Conservation (phyloP, 1,284 basidiomycete genomes). For the Phellopilus nigrolimitatus region DNA sequence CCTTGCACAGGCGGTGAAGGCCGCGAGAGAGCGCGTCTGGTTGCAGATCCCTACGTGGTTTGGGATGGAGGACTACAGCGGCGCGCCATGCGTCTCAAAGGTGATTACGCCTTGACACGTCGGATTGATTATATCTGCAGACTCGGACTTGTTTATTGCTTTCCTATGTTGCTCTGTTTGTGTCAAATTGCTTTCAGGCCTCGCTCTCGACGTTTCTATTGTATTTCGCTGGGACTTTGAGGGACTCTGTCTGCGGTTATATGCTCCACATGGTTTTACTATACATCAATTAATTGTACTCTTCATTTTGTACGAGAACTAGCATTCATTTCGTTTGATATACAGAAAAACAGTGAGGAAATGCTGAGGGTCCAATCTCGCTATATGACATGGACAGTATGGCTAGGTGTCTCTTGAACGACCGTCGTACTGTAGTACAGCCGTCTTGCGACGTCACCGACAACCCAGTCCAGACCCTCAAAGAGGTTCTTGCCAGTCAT, state of each 20-base stretch:
- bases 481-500: slow-evolving; percentile 84
- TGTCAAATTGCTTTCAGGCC: not conserved
- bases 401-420: slow-evolving; percentile 5
- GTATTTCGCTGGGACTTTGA: not conserved
- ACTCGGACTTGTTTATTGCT: not conserved
- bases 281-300: slow-evolving; percentile 1
- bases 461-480: slow-evolving; percentile 91
- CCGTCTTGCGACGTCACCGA: slow-evolving; percentile 81
- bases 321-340: no score
- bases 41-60: slow-evolving; percentile 61
- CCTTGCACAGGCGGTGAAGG: slow-evolving; percentile 45
- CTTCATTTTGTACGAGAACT: no score
- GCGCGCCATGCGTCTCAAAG: not conserved
- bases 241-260: not conserved
- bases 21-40: slow-evolving; percentile 62
- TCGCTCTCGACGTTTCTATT: not conserved
- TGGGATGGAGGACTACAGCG: slow-evolving; percentile 35
- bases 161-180: not conserved
- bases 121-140: not conserved
- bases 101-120: no score
- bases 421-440: slow-evolving; percentile 54
- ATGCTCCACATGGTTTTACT: no score
- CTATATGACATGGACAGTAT: not conserved
- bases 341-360: no score
- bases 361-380: not conserved